Evolutionary conservation across 768 basidiomycete species (phyloP).

Genomic region (Megacollybia marginata): DNA sequence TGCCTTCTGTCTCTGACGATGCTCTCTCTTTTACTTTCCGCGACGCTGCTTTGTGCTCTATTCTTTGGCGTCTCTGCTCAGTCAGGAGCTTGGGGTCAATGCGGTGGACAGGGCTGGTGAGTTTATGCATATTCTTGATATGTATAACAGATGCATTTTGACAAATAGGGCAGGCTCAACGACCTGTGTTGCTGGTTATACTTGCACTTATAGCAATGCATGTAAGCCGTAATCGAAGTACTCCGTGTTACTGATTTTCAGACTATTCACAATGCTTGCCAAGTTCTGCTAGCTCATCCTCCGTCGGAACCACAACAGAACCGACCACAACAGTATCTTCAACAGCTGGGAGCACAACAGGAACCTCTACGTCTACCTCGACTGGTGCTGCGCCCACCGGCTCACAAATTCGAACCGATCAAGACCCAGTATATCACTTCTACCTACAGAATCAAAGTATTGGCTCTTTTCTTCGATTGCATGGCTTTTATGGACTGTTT

Average conservation of each 20-base stretch:
- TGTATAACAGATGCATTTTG: not conserved
- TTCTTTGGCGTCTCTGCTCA: conserved; percentile 23
- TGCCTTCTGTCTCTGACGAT: conserved; percentile 4
- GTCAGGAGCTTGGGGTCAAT: conserved; percentile 33
- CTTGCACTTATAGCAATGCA: conserved; percentile 31
- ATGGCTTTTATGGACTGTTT: conserved; percentile 2
- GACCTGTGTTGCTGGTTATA: conserved; percentile 35
- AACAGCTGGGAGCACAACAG: conserved; percentile 14
- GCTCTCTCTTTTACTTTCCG: conserved; percentile 3
- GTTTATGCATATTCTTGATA: not conserved
- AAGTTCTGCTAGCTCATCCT: conserved; percentile 14
- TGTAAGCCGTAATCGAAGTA: conserved; percentile 17
- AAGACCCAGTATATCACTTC: conserved; percentile 48
- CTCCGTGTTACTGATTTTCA: conserved; percentile 9
- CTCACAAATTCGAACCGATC: conserved; percentile 45
- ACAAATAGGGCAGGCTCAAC: conserved; percentile 31
- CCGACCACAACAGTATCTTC: conserved; percentile 22
- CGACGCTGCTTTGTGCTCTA: conserved; percentile 7
- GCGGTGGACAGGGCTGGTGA: conserved; percentile 35
- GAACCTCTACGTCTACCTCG: conserved; percentile 19
- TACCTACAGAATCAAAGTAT: conserved; percentile 45
- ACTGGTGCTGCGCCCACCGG: conserved; percentile 30
- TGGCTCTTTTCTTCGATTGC: conserved; percentile 5
- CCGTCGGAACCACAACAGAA: conserved; percentile 7
- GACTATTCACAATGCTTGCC: conserved; percentile 52